phyloP scores from a whole-genome alignment of 2,329 filamentous ascomycete genomes.

The Aspergillus ochraceoroseus region DNA sequence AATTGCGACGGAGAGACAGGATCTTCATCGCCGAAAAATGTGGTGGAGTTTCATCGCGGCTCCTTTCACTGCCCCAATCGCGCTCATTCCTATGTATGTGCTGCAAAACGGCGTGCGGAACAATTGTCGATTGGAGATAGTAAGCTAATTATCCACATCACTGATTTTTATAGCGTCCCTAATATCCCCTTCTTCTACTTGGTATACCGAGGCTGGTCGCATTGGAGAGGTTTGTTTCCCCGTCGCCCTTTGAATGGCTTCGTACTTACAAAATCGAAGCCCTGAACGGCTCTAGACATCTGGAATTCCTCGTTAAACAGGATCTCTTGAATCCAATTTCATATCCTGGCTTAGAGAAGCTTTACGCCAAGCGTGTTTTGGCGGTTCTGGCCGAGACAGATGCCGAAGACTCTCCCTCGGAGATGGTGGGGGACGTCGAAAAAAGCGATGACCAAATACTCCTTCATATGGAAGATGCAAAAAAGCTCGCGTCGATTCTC shows the following conservation, averaged over 20 bases:
- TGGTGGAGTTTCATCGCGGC: slow-evolving; percentile 76
- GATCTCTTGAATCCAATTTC: slow-evolving; percentile 63
- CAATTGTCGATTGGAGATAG: neutral
- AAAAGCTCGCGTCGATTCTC: slow-evolving; percentile 57
- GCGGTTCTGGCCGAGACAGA: slow-evolving; percentile 29
- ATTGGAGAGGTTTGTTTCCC: slow-evolving; percentile 62
- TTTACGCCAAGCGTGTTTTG: slow-evolving; percentile 57
- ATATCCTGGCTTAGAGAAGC: slow-evolving; percentile 64
- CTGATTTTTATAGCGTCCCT: slow-evolving; percentile 59
- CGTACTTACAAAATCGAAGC: slow-evolving; percentile 46
- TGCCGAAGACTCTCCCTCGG: slow-evolving; percentile 27
- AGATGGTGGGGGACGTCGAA: slow-evolving; percentile 34
- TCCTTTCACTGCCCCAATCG: slow-evolving; percentile 78
- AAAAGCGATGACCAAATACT: slow-evolving; percentile 46
- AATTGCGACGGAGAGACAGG: slow-evolving; percentile 74
- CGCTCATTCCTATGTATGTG: slow-evolving; percentile 74
- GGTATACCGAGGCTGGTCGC: slow-evolving; percentile 80
- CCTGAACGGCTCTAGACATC: slow-evolving; percentile 73
- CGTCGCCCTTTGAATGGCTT: neutral
- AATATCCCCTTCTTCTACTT: slow-evolving; percentile 98
- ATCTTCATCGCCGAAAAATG: slow-evolving; percentile 69
- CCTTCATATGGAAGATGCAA: slow-evolving; percentile 47
- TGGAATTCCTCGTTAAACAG: slow-evolving; percentile 74
- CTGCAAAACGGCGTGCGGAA: neutral
- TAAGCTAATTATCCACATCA: neutral